Conservation (phyloP, 2,329 filamentous ascomycete genomes). For the Colletotrichum zoysiae region DNA sequence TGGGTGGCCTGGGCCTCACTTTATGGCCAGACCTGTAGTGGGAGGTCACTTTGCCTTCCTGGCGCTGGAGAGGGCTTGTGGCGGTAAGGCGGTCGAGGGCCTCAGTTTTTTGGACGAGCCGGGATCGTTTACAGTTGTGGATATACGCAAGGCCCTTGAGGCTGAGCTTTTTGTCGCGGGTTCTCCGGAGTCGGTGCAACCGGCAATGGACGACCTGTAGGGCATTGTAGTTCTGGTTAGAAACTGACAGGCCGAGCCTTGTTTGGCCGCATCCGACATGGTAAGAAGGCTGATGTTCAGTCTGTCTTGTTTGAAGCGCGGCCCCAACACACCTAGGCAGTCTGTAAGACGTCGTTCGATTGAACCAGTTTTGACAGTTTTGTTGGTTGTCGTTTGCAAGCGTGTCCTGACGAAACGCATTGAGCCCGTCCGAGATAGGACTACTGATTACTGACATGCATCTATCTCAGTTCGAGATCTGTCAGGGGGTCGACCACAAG, state of each 20-base stretch:
- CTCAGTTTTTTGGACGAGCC: slow-evolving; percentile 63
- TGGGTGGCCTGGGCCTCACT: slow-evolving; percentile 78
- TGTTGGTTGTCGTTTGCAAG: neutral
- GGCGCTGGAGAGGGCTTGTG: slow-evolving; percentile 84
- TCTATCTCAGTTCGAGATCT: neutral
- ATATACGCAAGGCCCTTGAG: slow-evolving; percentile 51
- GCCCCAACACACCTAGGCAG: neutral
- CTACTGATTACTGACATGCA: neutral
- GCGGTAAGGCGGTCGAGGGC: slow-evolving; percentile 72
- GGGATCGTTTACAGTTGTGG: slow-evolving; percentile 47
- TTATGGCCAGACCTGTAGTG: slow-evolving; percentile 86
- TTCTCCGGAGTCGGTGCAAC: slow-evolving; percentile 28
- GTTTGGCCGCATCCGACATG: neutral
- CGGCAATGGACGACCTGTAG: slow-evolving; percentile 24
- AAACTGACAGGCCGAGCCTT: neutral
- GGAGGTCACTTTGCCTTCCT: slow-evolving; percentile 89
- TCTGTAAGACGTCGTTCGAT: neutral
- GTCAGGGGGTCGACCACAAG: too few species aligned
- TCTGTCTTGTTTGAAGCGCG: too few species aligned
- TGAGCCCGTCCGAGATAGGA: neutral
- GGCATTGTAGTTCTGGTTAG: neutral
- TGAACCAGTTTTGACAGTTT: neutral
- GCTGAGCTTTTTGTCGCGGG: slow-evolving; percentile 45
- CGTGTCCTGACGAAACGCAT: neutral
- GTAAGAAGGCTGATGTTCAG: neutral